These are phyloP conservation scores for Mycena kentingensis DNA, from an alignment of 768 basidiomycete genomes.

Conservation along the genomic window DNA sequence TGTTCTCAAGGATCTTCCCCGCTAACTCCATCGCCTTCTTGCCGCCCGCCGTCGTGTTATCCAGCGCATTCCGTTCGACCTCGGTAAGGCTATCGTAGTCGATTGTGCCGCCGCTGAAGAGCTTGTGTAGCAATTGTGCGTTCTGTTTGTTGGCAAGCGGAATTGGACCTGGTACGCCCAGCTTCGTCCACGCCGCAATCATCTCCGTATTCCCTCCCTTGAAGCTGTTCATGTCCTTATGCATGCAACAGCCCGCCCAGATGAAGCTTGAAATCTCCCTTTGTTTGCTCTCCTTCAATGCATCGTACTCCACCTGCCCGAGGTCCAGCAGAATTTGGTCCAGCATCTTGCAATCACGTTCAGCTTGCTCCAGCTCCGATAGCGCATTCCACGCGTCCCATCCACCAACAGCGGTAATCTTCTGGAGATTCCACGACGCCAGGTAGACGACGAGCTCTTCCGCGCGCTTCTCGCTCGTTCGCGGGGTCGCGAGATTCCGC, in stretches of 20 bases:
- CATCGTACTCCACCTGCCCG: slow-evolving; percentile 20
- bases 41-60: slow-evolving; percentile 8
- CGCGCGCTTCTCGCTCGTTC: no score
- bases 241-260: slow-evolving; percentile 34
- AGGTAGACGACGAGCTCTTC: no score
- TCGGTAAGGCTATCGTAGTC: neutral
- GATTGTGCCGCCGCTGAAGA: neutral
- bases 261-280: slow-evolving; percentile 21
- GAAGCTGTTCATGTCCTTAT: slow-evolving; percentile 31
- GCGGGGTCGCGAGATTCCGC: no score
- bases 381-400: neutral
- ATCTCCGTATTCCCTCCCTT: slow-evolving; percentile 26
- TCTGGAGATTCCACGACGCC: no score
- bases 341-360: neutral
- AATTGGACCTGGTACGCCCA: neutral
- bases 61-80: neutral
- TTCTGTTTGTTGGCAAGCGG: slow-evolving; percentile 12
- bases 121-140: slow-evolving; percentile 2
- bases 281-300: slow-evolving; percentile 17
- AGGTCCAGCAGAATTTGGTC: slow-evolving; percentile 6
- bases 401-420: neutral
- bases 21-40: slow-evolving; percentile 5
- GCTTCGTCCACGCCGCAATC: slow-evolving; percentile 19
- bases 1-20: slow-evolving; percentile 10
- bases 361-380: neutral